Conservation (phyloP, 129 eudicot species). For the Escallonia rubra region DNA sequence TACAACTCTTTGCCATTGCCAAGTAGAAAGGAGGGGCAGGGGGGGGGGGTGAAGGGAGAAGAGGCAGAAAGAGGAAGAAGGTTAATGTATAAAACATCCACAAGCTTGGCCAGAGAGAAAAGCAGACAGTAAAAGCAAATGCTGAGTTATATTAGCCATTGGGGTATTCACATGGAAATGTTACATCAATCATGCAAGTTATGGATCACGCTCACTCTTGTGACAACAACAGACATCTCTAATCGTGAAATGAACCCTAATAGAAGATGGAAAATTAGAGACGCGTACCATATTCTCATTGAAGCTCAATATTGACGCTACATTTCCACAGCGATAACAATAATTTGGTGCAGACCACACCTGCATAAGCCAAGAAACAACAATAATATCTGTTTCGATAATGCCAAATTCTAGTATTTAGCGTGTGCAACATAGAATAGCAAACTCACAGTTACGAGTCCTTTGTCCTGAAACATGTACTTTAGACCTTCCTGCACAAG, state of each 20-base stretch:
- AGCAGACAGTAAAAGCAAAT: too few species aligned
- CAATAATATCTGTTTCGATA: not conserved
- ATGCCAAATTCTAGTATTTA: not conserved
- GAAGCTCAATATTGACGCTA: slow-evolving; percentile 98
- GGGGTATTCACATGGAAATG: too few species aligned
- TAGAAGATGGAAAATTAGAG: not conserved
- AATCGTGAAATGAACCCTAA: not conserved
- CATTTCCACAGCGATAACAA: slow-evolving; percentile 98
- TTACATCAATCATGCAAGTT: too few species aligned
- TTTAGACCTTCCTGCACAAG: slow-evolving; percentile 99
- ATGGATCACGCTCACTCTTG: not conserved
- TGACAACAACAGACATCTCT: not conserved
- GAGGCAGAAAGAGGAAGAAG: too few species aligned
- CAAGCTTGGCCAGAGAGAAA: not conserved
- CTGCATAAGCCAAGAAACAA: slow-evolving; percentile 32
- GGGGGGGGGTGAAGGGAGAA: too few species aligned
- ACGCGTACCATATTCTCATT: slow-evolving; percentile 88
- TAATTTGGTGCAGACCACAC: slow-evolving; percentile 99
- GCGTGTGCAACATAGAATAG: not conserved
- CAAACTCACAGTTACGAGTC: slow-evolving; percentile 92
- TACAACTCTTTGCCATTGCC: too few species aligned
- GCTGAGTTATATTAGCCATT: too few species aligned
- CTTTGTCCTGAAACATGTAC: slow-evolving; percentile 99
- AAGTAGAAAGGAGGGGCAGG: too few species aligned
- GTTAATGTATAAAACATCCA: not conserved